Evolutionary conservation across 2,329 filamentous ascomycete genomes (phyloP).

Genomic region (Fusarium hostae): DNA sequence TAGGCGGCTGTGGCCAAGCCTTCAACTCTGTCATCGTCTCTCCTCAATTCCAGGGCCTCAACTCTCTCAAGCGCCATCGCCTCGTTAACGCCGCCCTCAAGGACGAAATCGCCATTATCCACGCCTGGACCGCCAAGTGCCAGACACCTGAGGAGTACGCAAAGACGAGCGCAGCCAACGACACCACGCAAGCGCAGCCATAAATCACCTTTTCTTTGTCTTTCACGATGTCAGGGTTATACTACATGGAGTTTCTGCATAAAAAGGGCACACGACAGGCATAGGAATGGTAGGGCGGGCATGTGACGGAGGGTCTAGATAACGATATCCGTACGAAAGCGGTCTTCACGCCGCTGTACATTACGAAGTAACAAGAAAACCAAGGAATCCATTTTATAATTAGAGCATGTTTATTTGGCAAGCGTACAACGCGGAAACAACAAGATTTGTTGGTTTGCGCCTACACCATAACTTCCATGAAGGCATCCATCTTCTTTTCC

Average conservation of each 20-base stretch:
- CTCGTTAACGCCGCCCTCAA: slow-evolving; percentile 86
- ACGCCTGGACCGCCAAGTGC: slow-evolving; percentile 95
- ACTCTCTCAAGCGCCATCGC: slow-evolving; percentile 84
- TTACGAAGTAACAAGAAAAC: slow-evolving; percentile 15
- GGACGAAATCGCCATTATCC: slow-evolving; percentile 88
- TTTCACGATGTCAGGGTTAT: not conserved
- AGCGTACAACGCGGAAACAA: slow-evolving; percentile 33
- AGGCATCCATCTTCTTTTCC: slow-evolving; percentile 35
- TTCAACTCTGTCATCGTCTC: slow-evolving; percentile 72
- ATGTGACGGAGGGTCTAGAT: not conserved
- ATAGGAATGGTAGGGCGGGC: not conserved
- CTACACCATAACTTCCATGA: slow-evolving; percentile 25
- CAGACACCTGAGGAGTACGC: slow-evolving; percentile 92
- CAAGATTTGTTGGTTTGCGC: slow-evolving; percentile 36
- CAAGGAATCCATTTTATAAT: slow-evolving; percentile 30
- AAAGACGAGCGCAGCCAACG: slow-evolving; percentile 46
- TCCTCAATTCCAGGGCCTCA: slow-evolving; percentile 75
- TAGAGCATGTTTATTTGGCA: slow-evolving; percentile 39
- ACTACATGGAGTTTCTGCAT: slow-evolving; percentile 13
- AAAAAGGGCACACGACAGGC: slow-evolving; percentile 1
- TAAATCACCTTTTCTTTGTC: not conserved
- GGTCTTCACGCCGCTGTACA: slow-evolving; percentile 26
- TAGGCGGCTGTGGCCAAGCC: slow-evolving; percentile 71
- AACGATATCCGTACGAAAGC: slow-evolving; percentile 26
- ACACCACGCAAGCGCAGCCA: slow-evolving; percentile 25